Evolutionary conservation across 1,284 basidiomycete genomes (phyloP).

Genomic region (Marasmius sp.): DNA sequence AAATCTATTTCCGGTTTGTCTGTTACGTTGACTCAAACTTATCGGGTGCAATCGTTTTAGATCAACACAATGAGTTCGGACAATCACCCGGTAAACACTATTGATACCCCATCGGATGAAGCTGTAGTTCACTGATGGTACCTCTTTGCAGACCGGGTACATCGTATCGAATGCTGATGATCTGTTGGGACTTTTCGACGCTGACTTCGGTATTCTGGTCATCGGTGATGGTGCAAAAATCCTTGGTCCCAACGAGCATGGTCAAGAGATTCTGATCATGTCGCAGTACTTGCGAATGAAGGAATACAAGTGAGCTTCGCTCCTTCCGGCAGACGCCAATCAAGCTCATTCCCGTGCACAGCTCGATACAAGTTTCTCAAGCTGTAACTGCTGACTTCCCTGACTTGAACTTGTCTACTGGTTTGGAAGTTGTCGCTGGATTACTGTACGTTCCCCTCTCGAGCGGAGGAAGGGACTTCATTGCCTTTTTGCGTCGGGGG

Average conservation of each 20-base stretch:
- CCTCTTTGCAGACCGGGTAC: slow-evolving; percentile 62
- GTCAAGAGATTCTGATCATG: slow-evolving; percentile 84
- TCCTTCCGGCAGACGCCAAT: neutral
- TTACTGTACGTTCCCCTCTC: slow-evolving; percentile 80
- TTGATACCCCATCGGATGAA: neutral
- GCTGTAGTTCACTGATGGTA: neutral
- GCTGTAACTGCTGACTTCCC: slow-evolving; percentile 74
- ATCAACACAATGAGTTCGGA: slow-evolving; percentile 79
- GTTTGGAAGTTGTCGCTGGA: slow-evolving; percentile 77
- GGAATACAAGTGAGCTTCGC: slow-evolving; percentile 60
- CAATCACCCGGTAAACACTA: slow-evolving; percentile 54
- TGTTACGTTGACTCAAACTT: neutral
- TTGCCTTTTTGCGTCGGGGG: slow-evolving; percentile 80
- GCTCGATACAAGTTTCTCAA: slow-evolving; percentile 68
- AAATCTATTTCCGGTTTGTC: neutral
- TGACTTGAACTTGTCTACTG: slow-evolving; percentile 69
- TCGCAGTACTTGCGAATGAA: slow-evolving; percentile 85
- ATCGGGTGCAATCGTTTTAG: slow-evolving; percentile 31
- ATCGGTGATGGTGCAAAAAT: slow-evolving; percentile 89
- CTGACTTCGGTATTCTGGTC: slow-evolving; percentile 82
- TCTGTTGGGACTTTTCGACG: slow-evolving; percentile 79
- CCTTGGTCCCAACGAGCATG: slow-evolving; percentile 76
- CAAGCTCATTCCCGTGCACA: slow-evolving; percentile 15
- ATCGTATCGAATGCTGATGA: slow-evolving; percentile 89
- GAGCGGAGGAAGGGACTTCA: slow-evolving; percentile 73